Conservation (phyloP, 441 rosid genomes). For the Pelargonium fulgidum region DNA sequence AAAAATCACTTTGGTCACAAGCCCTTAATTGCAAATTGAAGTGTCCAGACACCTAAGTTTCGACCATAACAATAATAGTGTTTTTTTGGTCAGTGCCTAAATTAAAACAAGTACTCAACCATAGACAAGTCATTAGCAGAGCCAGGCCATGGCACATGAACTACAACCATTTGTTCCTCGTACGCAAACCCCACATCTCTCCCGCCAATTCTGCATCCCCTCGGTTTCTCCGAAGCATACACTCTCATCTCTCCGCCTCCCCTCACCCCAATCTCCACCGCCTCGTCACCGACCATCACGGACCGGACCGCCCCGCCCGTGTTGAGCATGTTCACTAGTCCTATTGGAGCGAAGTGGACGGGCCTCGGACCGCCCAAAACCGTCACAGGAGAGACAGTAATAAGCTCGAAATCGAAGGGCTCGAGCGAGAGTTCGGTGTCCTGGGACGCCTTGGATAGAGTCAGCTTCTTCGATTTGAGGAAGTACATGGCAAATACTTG, state of each 20-base stretch:
- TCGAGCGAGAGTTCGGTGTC: constrained; percentile 40
- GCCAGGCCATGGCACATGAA: constrained; percentile 57
- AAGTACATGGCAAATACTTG: constrained; percentile 52
- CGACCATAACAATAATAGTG: no score
- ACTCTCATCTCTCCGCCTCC: constrained; percentile 61
- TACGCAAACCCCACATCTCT: constrained; percentile 42
- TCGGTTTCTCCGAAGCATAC: constrained; percentile 60
- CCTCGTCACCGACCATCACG: constrained; percentile 20
- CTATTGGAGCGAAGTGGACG: constrained; percentile 58
- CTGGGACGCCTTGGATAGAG: constrained; percentile 38
- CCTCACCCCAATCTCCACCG: constrained; percentile 40
- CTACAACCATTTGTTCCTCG: constrained; percentile 35
- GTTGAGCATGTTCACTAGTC: constrained; percentile 73
- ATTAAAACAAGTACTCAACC: constrained; percentile 44
- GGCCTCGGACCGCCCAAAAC: constrained; percentile 28
- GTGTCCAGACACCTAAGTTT: no score
- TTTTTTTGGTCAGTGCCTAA: no score
- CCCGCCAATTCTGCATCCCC: constrained; percentile 49
- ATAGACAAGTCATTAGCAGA: constrained; percentile 34
- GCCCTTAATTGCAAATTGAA: no score
- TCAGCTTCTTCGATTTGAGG: constrained; percentile 45
- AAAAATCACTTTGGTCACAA: no score
- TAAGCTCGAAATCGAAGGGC: constrained; percentile 57
- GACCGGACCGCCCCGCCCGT: constrained; percentile 66
- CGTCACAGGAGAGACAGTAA: constrained; percentile 52